phyloP scores from a whole-genome alignment of 1,139 yeast species.

The Martiniozyma asiatica region DNA sequence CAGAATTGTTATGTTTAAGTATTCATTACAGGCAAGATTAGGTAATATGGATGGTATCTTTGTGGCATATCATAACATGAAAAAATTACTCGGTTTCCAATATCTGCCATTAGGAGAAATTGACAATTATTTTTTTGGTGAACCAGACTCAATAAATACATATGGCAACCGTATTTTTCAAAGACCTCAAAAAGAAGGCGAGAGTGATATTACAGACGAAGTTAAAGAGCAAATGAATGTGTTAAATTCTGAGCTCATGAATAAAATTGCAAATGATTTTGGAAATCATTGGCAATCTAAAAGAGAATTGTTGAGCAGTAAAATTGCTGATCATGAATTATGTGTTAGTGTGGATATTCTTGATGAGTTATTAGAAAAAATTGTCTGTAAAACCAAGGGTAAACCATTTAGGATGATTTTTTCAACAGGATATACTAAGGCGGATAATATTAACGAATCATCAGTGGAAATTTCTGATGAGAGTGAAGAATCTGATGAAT shows the following conservation, averaged over 20 bases:
- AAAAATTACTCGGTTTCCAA: constrained; percentile 78
- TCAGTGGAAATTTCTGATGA: background rate
- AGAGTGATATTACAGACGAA: background rate
- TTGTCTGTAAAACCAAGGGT: constrained; percentile 22
- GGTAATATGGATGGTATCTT: constrained; percentile 97
- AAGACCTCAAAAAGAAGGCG: constrained; percentile 3
- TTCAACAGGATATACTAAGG: background rate
- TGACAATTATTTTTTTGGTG: constrained; percentile 44
- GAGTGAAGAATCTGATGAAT: constrained; percentile 6
- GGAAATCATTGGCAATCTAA: constrained; percentile 20
- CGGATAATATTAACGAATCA: too few relatives aligned
- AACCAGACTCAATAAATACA: constrained; percentile 5
- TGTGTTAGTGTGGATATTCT: constrained; percentile 49
- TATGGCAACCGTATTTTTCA: constrained; percentile 5
- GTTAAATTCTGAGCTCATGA: constrained; percentile 8
- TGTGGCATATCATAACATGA: constrained; percentile 79
- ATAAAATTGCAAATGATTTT: constrained; percentile 15
- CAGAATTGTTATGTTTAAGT: constrained; percentile 68
- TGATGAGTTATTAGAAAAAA: constrained; percentile 35
- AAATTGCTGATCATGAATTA: constrained; percentile 65
- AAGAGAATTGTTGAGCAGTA: constrained; percentile 27
- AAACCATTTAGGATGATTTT: constrained; percentile 18
- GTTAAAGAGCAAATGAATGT: background rate
- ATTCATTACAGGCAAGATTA: constrained; percentile 81
- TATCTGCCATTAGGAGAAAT: constrained; percentile 67